Percentiles rank a stretch among this genome's conserved stretches.
phyloP scores from a whole-genome alignment of 2,329 filamentous ascomycete genomes.

The Colletotrichum spinosum region DNA sequence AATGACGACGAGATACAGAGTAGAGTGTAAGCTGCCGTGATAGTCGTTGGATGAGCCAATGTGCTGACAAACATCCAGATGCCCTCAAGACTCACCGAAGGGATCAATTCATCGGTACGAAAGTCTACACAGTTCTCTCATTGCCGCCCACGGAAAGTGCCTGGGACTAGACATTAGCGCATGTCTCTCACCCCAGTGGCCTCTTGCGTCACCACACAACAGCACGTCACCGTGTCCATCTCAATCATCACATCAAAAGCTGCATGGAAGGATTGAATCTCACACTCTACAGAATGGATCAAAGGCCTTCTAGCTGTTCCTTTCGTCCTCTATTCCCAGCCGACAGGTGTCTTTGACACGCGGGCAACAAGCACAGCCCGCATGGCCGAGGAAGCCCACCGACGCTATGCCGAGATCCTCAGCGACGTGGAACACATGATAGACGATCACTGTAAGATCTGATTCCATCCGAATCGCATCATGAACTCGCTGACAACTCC shows the following conservation, averaged over 20 bases:
- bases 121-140: neutral
- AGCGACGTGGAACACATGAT: constrained; percentile 92
- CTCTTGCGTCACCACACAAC: neutral
- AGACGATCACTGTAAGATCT: constrained; percentile 83
- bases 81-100: constrained; percentile 85
- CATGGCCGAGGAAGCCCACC: constrained; percentile 84
- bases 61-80: constrained; percentile 54
- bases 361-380: constrained; percentile 73
- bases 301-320: constrained; percentile 94
- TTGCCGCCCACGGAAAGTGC: neutral
- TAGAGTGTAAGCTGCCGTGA: constrained; percentile 74
- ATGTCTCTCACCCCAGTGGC: neutral
- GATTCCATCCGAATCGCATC: neutral
- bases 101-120: constrained; percentile 85
- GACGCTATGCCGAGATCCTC: constrained; percentile 95
- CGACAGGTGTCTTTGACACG: constrained; percentile 84
- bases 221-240: neutral
- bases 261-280: neutral
- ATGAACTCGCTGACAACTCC: constrained; percentile 10
- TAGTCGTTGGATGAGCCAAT: neutral
- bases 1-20: constrained; percentile 75
- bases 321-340: constrained; percentile 96
- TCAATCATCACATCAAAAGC: constrained; percentile 2
- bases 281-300: constrained; percentile 80
- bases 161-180: neutral